Percentiles rank a stretch among this genome's conserved stretches.
phyloP scores from a whole-genome alignment of 805 yeast genomes.

The Torulaspora indica region DNA sequence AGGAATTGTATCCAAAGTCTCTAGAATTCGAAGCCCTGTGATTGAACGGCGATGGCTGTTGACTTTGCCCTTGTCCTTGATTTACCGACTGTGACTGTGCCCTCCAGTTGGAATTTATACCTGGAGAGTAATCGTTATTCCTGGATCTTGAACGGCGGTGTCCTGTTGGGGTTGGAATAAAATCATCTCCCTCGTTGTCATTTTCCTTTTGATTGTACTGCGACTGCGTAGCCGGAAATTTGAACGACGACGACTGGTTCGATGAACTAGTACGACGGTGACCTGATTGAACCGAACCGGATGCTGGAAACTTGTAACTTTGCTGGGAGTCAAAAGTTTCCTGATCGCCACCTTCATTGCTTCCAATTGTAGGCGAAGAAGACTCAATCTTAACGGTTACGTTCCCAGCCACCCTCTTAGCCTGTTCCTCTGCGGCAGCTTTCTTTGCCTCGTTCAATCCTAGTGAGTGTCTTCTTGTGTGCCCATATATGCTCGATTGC shows the following conservation, averaged over 20 bases:
- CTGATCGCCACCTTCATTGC: slow-evolving; percentile 9
- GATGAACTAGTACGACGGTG: slow-evolving; percentile 26
- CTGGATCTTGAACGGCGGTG: slow-evolving; percentile 33
- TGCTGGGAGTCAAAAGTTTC: slow-evolving; percentile 15
- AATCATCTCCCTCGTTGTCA: slow-evolving; percentile 30
- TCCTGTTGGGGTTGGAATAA: slow-evolving; percentile 27
- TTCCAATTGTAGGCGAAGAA: slow-evolving; percentile 6
- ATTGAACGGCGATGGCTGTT: slow-evolving; percentile 34
- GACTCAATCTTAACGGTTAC: slow-evolving; percentile 25
- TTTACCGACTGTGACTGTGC: slow-evolving; percentile 39
- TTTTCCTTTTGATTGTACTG: slow-evolving; percentile 19
- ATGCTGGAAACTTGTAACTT: slow-evolving; percentile 34
- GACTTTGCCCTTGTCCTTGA: slow-evolving; percentile 26
- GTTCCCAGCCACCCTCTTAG: slow-evolving; percentile 48
- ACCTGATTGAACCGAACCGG: slow-evolving; percentile 24
- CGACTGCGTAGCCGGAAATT: slow-evolving; percentile 53
- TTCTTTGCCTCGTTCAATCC: slow-evolving; percentile 89
- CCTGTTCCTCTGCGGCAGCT: slow-evolving; percentile 91
- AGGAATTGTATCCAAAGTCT: slow-evolving; percentile 20
- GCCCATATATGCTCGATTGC: slow-evolving; percentile 54
- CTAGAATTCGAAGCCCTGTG: slow-evolving; percentile 30
- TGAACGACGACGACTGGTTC: slow-evolving; percentile 48
- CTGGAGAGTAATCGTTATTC: slow-evolving; percentile 32
- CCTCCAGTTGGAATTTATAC: slow-evolving; percentile 64
- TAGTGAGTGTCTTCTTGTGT: slow-evolving; percentile 83